Evolutionary conservation across 2,329 filamentous ascomycete genomes (phyloP).

Genomic region (Colletotrichum tropicicola): DNA sequence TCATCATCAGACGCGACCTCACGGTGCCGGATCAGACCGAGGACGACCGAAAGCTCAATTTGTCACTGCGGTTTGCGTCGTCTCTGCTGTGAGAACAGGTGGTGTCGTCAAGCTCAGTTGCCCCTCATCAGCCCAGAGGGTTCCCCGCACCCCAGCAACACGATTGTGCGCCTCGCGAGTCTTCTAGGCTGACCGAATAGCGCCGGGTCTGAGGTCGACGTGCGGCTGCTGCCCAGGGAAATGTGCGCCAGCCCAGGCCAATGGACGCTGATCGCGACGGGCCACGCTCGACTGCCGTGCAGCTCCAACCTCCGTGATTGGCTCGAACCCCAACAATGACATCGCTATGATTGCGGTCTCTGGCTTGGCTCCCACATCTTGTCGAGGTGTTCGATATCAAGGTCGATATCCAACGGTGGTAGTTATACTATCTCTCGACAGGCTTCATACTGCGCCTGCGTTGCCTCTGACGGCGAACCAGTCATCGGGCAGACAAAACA

Average conservation of each 20-base stretch:
- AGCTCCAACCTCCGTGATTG: slow-evolving; percentile 15
- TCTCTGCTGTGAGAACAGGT: not conserved
- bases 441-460: not conserved
- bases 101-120: slow-evolving; percentile 13
- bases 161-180: slow-evolving; percentile 12
- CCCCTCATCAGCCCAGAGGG: slow-evolving; percentile 19
- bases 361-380: slow-evolving; percentile 13
- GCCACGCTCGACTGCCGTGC: slow-evolving; percentile 21
- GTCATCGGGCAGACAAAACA: not conserved
- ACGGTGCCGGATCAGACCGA: not conserved
- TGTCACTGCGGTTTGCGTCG: not conserved
- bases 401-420: not conserved
- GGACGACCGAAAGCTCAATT: not conserved
- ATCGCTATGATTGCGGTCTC: slow-evolving; percentile 18
- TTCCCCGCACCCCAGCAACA: slow-evolving; percentile 20
- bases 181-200: slow-evolving; percentile 25
- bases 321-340: slow-evolving; percentile 21
- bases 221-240: slow-evolving; percentile 15
- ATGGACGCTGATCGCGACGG: slow-evolving; percentile 23
- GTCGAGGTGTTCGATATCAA: too few species aligned
- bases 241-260: slow-evolving; percentile 14
- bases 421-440: not conserved
- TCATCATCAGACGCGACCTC: not conserved
- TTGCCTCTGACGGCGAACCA: not conserved
- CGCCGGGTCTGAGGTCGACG: slow-evolving; percentile 6